These are phyloP conservation scores for Geotrichum candidum DNA, from an alignment of 1,139 yeast genomes.

Conservation along the genomic window DNA sequence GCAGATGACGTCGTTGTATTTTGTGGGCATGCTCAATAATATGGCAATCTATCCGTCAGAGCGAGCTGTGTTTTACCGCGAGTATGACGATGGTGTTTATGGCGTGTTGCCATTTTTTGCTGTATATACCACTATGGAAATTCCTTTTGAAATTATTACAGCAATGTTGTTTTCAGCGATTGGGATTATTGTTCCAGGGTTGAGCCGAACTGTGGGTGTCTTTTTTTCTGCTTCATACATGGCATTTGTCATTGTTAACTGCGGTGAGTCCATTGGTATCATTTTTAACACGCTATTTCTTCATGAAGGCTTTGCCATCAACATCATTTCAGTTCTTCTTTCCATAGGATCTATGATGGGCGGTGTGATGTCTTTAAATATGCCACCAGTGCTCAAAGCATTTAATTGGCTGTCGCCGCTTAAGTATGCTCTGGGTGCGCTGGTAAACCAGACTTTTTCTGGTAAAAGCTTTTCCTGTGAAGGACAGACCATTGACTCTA, in stretches of 20 bases:
- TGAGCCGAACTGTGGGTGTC: constrained; percentile 63
- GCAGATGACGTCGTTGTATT: constrained; percentile 65
- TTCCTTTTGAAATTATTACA: constrained; percentile 67
- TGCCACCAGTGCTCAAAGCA: constrained; percentile 64
- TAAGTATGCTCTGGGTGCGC: constrained; percentile 58
- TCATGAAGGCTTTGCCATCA: constrained; percentile 76
- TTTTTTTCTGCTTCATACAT: constrained; percentile 60
- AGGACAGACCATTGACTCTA: constrained; percentile 29
- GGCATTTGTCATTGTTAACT: constrained; percentile 51
- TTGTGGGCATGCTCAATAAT: constrained; percentile 74
- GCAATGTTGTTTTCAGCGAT: constrained; percentile 54
- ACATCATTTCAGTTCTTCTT: constrained; percentile 56
- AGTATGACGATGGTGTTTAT: constrained; percentile 67
- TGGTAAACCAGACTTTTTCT: constrained; percentile 44
- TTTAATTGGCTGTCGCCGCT: constrained; percentile 69
- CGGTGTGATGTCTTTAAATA: constrained; percentile 73
- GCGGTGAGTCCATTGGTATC: constrained; percentile 82
- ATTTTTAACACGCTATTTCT: constrained; percentile 66
- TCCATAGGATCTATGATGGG: constrained; percentile 76
- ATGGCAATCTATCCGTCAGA: constrained; percentile 70
- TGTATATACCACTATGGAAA: constrained; percentile 59
- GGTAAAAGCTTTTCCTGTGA: constrained; percentile 41
- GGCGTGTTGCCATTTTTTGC: constrained; percentile 60
- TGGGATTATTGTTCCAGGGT: constrained; percentile 63
- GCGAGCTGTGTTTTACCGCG: constrained; percentile 70